Evolutionary conservation across 805 yeast species (phyloP).

Genomic region (Cyberlindnera subsufficiens): DNA sequence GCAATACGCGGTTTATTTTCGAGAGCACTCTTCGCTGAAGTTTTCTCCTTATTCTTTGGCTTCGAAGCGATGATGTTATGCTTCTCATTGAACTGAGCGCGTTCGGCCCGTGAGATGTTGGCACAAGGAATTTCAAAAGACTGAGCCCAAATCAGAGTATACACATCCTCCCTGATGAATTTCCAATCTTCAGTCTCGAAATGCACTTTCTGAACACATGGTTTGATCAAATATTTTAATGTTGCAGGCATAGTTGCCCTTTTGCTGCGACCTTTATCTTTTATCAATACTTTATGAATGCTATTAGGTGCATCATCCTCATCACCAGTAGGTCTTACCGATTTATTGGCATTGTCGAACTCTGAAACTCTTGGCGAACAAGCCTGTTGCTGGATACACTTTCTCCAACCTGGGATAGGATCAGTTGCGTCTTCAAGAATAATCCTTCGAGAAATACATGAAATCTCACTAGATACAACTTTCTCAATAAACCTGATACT

Average conservation of each 20-base stretch:
- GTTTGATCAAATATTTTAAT: constrained; percentile 47
- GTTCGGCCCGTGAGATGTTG: constrained; percentile 46
- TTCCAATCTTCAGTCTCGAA: constrained; percentile 42
- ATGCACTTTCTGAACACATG: constrained; percentile 50
- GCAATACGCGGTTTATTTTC: constrained; percentile 24
- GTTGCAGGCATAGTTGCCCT: constrained; percentile 43
- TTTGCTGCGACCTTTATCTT: background rate
- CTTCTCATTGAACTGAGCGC: constrained; percentile 9
- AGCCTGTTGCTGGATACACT: constrained; percentile 38
- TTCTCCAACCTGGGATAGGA: constrained; percentile 45
- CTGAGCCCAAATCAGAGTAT: constrained; percentile 46
- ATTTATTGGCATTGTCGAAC: constrained; percentile 25
- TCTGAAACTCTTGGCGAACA: constrained; percentile 43
- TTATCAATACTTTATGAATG: background rate
- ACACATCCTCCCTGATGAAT: constrained; percentile 55
- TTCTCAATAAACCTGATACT: constrained; percentile 57
- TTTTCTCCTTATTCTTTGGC: background rate
- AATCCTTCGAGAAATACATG: constrained; percentile 21
- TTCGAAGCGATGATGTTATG: background rate
- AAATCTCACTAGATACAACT: constrained; percentile 15
- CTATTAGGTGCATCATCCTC: background rate
- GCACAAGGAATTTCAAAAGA: constrained; percentile 49
- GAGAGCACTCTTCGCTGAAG: background rate
- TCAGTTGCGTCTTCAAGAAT: constrained; percentile 36
- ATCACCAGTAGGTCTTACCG: background rate